These are phyloP conservation scores for Colletotrichum scovillei DNA, from an alignment of 2,329 filamentous ascomycete species.

Conservation along the genomic window DNA sequence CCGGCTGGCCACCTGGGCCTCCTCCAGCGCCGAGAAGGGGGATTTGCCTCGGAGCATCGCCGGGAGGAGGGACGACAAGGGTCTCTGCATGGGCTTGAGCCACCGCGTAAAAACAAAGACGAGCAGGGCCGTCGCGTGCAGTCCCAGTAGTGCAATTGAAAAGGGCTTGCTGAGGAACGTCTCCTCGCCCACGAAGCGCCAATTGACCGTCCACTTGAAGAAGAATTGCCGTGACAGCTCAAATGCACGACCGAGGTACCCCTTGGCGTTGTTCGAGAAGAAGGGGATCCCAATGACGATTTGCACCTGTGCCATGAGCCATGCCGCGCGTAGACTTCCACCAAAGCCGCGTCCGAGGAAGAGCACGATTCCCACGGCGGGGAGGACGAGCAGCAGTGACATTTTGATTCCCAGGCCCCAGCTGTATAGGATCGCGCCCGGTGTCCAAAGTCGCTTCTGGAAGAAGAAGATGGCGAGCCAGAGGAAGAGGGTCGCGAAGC, in stretches of 20 bases:
- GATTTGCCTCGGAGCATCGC: conserved; percentile 55
- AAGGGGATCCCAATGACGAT: conserved; percentile 77
- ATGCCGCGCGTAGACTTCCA: conserved; percentile 74
- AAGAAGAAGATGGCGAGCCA: conserved; percentile 85
- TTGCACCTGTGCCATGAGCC: conserved; percentile 83
- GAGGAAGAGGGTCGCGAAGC: conserved; percentile 85
- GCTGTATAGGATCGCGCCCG: conserved; percentile 79
- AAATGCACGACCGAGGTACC: conserved; percentile 86
- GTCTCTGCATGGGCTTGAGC: conserved; percentile 74
- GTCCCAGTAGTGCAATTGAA: conserved; percentile 71
- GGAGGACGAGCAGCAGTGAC: conserved; percentile 85
- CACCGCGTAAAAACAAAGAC: conserved; percentile 76
- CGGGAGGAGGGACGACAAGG: conserved; percentile 64
- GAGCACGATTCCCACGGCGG: conserved; percentile 81
- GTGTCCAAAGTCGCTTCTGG: conserved; percentile 79
- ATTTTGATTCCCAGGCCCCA: conserved; percentile 94
- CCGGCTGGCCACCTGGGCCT: conserved; percentile 64
- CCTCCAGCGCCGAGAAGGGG: conserved; percentile 62
- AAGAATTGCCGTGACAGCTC: conserved; percentile 92
- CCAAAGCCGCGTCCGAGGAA: conserved; percentile 78
- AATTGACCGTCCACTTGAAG: conserved; percentile 99
- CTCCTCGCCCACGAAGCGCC: conserved; percentile 92
- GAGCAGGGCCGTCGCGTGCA: conserved; percentile 74
- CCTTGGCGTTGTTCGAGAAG: conserved; percentile 69
- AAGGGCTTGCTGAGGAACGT: conserved; percentile 78